phyloP scores from a whole-genome alignment of 345 rosid genomes.

The Turnera subulata region DNA sequence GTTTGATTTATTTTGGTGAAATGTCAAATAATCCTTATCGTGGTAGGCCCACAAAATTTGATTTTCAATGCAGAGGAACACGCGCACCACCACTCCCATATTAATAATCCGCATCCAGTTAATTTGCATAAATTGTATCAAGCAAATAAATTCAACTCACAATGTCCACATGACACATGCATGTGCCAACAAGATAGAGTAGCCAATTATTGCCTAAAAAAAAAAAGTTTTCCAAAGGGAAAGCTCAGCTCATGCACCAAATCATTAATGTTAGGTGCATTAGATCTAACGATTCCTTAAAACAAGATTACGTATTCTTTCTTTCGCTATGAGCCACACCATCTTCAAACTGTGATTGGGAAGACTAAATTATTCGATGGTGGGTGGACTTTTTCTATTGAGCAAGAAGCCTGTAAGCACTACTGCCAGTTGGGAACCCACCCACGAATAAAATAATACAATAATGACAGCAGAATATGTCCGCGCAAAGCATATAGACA shows the following conservation, averaged over 20 bases:
- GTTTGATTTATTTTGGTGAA: no score
- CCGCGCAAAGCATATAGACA: no score
- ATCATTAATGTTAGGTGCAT: not conserved
- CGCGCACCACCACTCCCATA: not conserved
- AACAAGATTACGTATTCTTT: not conserved
- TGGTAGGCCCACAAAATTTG: not conserved
- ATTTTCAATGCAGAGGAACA: not conserved
- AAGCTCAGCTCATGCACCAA: not conserved
- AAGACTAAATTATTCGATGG: not conserved
- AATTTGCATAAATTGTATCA: not conserved
- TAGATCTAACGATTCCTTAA: not conserved
- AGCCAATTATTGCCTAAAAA: not conserved
- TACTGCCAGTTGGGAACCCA: no score
- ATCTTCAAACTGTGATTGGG: no score
- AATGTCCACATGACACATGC: not conserved
- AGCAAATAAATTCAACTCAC: not conserved
- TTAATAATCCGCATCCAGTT: not conserved
- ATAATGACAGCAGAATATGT: no score
- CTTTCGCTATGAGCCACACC: not conserved
- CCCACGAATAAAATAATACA: no score
- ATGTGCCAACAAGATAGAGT: not conserved
- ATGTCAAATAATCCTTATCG: no score
- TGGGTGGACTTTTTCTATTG: no score
- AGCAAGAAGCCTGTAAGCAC: no score
- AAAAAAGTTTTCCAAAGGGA: not conserved